Base-by-base conservation (phyloP, 768 basidiomycete genomes). In the Mycena chlorophos region DNA sequence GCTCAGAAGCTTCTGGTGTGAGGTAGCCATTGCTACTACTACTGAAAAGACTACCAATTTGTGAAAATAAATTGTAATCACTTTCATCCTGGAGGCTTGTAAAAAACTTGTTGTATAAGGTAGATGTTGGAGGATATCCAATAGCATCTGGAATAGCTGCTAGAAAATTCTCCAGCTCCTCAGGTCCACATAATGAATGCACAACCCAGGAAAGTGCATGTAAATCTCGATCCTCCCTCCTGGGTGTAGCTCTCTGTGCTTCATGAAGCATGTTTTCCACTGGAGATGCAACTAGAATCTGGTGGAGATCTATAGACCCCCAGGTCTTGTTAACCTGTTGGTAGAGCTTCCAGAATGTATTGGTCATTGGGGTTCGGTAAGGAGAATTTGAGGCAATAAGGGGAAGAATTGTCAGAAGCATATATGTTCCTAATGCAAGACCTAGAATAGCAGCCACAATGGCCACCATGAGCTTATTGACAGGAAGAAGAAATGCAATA, bases 131-230 rank as follows among this genome's bases (percentile, higher is more conserved):
- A 6, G 40, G 40, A 42, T 34, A n/a, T 45, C 54, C 39, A 4
- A 55, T 19, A 2, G 31, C 34, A 23, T 48, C 45, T 2, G 55
- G 45, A 13, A 57, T 37, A 6, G 43, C 45, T 3, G 51, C 55
- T 2, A 52, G 25, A 13, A 57, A 57, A 1, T 25, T 31, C 22
- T 57, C 50, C 19, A 57, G 51, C 22, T 57, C 50, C 19, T 12
- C 5, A 19, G 43, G 30, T 17, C 28, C 50, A 5, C 20, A 22
- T 1, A 51, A 42, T 2, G 55, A 55, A 19, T 45, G 49, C 10
- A 43, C 29, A 3, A 46, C 48, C 48, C 54, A 55, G 20, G 42
- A 34, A 20, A 55, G 54, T 4, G 54, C 54, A 1, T n/a, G 12
- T 4, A n/a, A 16, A 28, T 57, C 56, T 19, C 56, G 25, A 17